Conservation (phyloP, 345 rosid genomes). For the Pistacia vera region DNA sequence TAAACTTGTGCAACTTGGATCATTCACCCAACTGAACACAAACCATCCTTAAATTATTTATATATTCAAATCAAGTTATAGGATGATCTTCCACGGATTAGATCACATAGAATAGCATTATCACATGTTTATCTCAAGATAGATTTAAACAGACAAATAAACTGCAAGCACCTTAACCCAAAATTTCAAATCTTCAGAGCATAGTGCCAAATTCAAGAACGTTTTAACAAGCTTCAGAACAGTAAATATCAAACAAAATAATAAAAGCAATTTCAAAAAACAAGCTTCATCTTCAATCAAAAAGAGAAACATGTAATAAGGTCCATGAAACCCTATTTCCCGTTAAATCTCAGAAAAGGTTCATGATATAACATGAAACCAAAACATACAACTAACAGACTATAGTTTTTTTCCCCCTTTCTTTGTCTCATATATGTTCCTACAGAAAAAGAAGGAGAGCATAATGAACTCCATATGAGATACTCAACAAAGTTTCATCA, state of each 20-base stretch:
- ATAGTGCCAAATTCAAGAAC: background rate
- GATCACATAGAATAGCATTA: conserved; percentile 11
- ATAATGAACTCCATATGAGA: background rate
- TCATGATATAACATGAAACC: background rate
- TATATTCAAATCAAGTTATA: too few relatives aligned
- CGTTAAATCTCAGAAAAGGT: background rate
- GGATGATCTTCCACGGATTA: background rate
- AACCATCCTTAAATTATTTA: background rate
- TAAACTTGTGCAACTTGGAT: background rate
- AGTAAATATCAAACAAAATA: background rate
- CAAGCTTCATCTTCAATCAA: background rate
- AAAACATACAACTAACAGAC: background rate
- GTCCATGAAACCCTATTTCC: conserved; percentile 7
- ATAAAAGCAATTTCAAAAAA: background rate
- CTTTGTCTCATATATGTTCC: background rate
- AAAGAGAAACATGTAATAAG: background rate
- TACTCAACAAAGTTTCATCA: background rate
- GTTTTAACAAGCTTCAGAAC: background rate
- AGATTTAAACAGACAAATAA: background rate
- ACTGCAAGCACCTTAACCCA: background rate
- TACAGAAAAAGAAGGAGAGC: background rate
- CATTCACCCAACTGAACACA: background rate
- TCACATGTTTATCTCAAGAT: conserved; percentile 2
- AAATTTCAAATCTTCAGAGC: background rate
- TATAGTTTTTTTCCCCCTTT: background rate